phyloP scores from a whole-genome alignment of 192 early-diverging fungal genomes.

The Backusella liffmaniae region DNA sequence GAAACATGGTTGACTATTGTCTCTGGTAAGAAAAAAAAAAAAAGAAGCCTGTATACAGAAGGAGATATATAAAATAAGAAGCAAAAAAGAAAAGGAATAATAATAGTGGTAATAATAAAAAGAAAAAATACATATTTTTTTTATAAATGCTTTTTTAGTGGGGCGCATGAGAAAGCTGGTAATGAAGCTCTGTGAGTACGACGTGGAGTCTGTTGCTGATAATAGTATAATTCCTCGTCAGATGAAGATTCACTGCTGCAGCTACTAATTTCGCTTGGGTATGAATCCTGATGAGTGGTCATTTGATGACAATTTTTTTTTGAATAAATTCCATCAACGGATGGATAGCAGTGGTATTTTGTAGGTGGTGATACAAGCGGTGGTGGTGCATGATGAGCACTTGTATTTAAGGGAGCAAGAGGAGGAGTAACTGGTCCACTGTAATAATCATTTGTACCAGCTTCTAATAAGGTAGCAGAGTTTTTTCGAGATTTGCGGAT shows the following conservation, averaged over 20 bases:
- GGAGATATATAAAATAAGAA: background rate
- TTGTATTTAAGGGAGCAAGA: background rate
- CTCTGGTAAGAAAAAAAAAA: background rate
- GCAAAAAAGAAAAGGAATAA: background rate
- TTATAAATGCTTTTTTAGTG: background rate
- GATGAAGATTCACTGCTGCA: constrained; percentile 11
- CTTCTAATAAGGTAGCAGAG: background rate
- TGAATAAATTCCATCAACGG: background rate
- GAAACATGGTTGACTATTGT: background rate
- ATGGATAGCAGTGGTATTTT: background rate
- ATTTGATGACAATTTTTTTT: constrained; percentile 2
- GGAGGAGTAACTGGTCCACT: background rate
- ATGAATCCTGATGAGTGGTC: background rate
- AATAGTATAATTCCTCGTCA: background rate
- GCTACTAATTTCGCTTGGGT: background rate
- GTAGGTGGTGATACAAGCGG: constrained; percentile 7
- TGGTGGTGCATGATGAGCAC: background rate
- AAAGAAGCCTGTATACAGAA: background rate
- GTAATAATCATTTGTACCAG: background rate
- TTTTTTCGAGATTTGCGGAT: constrained; percentile 35
- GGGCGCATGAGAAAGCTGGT: background rate
- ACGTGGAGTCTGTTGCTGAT: background rate
- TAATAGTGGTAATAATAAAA: background rate
- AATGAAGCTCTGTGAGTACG: background rate
- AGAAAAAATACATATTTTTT: background rate